A percentile compares a stretch with the other conserved stretches of the same genome.
These are phyloP conservation scores for Aegilops sharonensis DNA, from an alignment of 176 grass and related monocot species.

Conservation along the genomic window DNA sequence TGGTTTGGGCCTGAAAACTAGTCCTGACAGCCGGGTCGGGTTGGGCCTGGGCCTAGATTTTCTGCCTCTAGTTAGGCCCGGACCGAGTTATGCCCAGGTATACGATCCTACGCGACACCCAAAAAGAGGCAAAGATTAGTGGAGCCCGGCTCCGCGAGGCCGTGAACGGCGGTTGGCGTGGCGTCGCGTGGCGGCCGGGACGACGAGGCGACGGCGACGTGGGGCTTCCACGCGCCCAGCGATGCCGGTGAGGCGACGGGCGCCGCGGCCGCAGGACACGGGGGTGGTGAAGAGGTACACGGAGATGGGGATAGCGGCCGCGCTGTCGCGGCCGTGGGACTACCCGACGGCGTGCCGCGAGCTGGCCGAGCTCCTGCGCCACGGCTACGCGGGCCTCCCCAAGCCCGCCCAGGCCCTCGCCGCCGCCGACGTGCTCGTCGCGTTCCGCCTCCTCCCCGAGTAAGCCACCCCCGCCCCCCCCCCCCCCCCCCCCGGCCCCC, in stretches of 20 bases:
- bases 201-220: not conserved
- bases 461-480: slow-evolving; percentile 21
- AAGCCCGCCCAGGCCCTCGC: slow-evolving; percentile 64
- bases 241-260: slow-evolving; percentile 46
- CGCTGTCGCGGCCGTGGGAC: slow-evolving; percentile 58
- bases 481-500: not conserved
- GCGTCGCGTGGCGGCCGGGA: not conserved
- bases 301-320: slow-evolving; percentile 50
- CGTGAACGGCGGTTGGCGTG: too few species aligned
- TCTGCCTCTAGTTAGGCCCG: too few species aligned
- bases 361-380: slow-evolving; percentile 58
- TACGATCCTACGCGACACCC: not conserved
- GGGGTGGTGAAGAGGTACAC: slow-evolving; percentile 41
- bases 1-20: too few species aligned
- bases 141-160: not conserved
- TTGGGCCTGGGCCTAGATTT: too few species aligned
- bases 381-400: slow-evolving; percentile 51
- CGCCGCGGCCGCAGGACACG: slow-evolving; percentile 37
- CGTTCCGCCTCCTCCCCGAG: slow-evolving; percentile 77
- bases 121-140: not conserved
- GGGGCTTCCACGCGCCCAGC: not conserved
- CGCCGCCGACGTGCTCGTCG: slow-evolving; percentile 54
- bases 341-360: slow-evolving; percentile 81
- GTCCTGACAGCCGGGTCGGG: too few species aligned
- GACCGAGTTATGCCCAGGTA: too few species aligned